Evolutionary conservation across 805 yeast genomes (phyloP).

Genomic region (Candida yuanshanica): DNA sequence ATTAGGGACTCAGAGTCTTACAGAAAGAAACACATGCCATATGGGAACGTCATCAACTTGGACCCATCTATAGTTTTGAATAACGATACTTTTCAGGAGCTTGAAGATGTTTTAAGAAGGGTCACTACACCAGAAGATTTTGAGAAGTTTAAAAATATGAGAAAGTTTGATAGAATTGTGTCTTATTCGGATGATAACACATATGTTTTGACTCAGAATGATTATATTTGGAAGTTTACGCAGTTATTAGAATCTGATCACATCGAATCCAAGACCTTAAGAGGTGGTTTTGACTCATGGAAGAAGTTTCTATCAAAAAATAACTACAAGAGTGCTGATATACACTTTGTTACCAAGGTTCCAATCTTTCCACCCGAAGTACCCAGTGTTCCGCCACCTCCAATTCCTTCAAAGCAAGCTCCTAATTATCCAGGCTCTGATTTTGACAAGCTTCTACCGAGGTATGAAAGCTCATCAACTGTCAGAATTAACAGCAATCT

Average conservation of each 20-base stretch:
- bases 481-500: neutral
- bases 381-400: constrained; percentile 24
- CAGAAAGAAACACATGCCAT: constrained; percentile 31
- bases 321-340: constrained; percentile 15
- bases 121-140: constrained; percentile 5
- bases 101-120: constrained; percentile 14
- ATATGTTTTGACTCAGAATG: constrained; percentile 25
- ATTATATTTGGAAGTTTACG: constrained; percentile 29
- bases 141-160: constrained; percentile 25
- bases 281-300: constrained; percentile 46
- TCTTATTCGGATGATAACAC: constrained; percentile 34
- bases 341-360: constrained; percentile 21
- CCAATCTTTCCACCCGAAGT: constrained; percentile 26
- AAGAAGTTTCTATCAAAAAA: constrained; percentile 26
- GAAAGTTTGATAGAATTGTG: constrained; percentile 30
- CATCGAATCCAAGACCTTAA: constrained; percentile 23
- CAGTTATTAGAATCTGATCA: constrained; percentile 11
- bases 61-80: constrained; percentile 36
- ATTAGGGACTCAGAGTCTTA: constrained; percentile 31
- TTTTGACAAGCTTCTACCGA: constrained; percentile 10
- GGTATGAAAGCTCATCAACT: constrained; percentile 6
- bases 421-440: constrained; percentile 5
- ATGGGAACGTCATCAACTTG: constrained; percentile 32
- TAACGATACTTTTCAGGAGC: constrained; percentile 25
- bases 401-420: constrained; percentile 8